These are phyloP conservation scores for Trichoderma sp. DNA, from an alignment of 2,329 filamentous ascomycete genomes.

Conservation along the genomic window DNA sequence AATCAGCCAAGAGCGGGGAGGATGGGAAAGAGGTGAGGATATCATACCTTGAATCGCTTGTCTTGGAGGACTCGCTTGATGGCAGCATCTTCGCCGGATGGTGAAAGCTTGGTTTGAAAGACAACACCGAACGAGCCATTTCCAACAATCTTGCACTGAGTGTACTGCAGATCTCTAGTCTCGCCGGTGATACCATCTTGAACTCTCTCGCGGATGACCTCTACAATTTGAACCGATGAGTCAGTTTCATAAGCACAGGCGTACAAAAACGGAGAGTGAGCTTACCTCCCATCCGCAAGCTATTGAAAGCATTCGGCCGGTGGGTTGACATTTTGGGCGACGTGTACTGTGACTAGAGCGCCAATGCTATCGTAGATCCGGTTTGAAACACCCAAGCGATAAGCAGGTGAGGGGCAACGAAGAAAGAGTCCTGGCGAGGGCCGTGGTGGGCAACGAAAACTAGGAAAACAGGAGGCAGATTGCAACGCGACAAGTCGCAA, in stretches of 20 bases:
- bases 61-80: conserved; percentile 99
- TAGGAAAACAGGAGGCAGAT: conserved; percentile 24
- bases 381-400: conserved; percentile 30
- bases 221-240: conserved; percentile 49
- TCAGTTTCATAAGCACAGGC: neutral
- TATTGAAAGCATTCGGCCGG: conserved; percentile 84
- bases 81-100: conserved; percentile 96
- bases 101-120: conserved; percentile 97
- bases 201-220: conserved; percentile 98
- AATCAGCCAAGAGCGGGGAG: conserved; percentile 15
- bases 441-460: conserved; percentile 42
- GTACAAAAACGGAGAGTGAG: conserved; percentile 8
- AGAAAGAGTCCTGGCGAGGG: conserved; percentile 35
- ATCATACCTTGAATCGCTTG: conserved; percentile 93
- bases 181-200: conserved; percentile 97
- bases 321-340: conserved; percentile 74
- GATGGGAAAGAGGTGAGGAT: conserved; percentile 3
- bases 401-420: conserved; percentile 35
- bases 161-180: conserved; percentile 95
- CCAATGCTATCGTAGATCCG: conserved; percentile 33
- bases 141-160: conserved; percentile 98
- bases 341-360: conserved; percentile 33
- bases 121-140: conserved; percentile 99
- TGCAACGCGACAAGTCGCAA: conserved; percentile 21
- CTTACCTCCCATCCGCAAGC: conserved; percentile 96